These are phyloP conservation scores for Ensete glaucum DNA, from an alignment of 176 grass and related monocot species.

Conservation along the genomic window DNA sequence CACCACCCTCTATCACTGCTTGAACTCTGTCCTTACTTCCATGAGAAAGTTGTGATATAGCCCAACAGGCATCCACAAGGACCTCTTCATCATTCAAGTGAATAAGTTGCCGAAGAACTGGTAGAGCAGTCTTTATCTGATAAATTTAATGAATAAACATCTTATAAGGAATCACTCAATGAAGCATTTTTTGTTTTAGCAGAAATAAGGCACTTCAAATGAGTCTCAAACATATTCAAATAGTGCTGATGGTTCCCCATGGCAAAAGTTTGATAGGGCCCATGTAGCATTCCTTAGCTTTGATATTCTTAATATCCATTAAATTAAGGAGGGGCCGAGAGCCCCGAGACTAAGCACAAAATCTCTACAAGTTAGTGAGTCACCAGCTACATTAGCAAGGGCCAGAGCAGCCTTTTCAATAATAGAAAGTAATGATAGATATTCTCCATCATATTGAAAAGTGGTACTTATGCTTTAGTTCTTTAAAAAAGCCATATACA, in stretches of 20 bases:
- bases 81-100: slow-evolving; percentile 69
- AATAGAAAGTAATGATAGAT: slow-evolving; percentile 13
- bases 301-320: slow-evolving; percentile 60
- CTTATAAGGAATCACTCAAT: too few relatives aligned
- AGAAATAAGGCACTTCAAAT: background rate
- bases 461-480: too few relatives aligned
- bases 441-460: background rate
- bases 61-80: slow-evolving; percentile 62
- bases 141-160: too few relatives aligned
- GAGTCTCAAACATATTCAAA: slow-evolving; percentile 19
- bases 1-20: slow-evolving; percentile 35
- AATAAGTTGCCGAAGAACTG: slow-evolving; percentile 52
- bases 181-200: background rate
- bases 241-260: slow-evolving; percentile 48
- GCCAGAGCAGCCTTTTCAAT: slow-evolving; percentile 50
- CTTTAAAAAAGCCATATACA: too few relatives aligned
- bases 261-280: slow-evolving; percentile 70
- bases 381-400: slow-evolving; percentile 67
- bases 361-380: slow-evolving; percentile 56
- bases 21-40: slow-evolving; percentile 29
- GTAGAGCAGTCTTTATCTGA: slow-evolving; percentile 27
- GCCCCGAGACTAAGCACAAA: slow-evolving; percentile 47
- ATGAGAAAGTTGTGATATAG: slow-evolving; percentile 42
- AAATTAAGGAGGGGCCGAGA: slow-evolving; percentile 43
- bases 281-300: slow-evolving; percentile 67